Conservation (phyloP, 2,329 filamentous ascomycete species). For the Coniochaeta prunicola region DNA sequence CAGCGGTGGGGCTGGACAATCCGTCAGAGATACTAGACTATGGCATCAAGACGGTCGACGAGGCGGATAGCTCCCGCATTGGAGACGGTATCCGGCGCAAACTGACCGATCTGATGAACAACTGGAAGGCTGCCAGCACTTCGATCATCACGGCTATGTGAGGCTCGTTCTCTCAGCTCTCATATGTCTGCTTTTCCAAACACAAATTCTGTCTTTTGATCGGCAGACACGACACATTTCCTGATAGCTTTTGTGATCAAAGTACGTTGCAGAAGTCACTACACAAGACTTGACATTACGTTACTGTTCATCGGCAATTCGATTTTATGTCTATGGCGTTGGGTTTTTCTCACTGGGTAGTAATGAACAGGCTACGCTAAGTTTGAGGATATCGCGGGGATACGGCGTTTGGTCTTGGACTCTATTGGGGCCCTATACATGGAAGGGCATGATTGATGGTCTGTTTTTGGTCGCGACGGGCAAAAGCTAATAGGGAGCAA, state of each 20-base stretch:
- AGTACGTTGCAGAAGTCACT: too few relatives aligned
- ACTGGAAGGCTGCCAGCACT: conserved; percentile 24
- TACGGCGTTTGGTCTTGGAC: not conserved
- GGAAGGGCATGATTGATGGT: not conserved
- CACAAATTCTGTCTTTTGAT: too few relatives aligned
- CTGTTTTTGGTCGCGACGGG: not conserved
- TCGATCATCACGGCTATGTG: not conserved
- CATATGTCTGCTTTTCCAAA: not conserved
- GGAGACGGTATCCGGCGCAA: conserved; percentile 38
- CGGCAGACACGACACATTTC: too few relatives aligned
- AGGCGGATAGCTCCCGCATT: conserved; percentile 32
- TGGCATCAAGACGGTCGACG: conserved; percentile 29
- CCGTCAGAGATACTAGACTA: conserved; percentile 31
- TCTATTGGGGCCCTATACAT: not conserved
- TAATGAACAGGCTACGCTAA: not conserved
- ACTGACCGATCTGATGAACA: conserved; percentile 26
- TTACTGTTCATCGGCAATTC: not conserved
- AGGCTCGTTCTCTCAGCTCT: not conserved
- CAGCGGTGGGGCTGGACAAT: conserved; percentile 26
- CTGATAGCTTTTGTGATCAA: too few relatives aligned
- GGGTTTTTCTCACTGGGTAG: not conserved
- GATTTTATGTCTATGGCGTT: not conserved
- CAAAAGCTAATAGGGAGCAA: not conserved
- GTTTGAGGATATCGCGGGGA: not conserved
- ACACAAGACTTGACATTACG: too few relatives aligned